Evolutionary conservation across 169 alveolate species (phyloP).

Genomic region (Plasmodium vivax): DNA sequence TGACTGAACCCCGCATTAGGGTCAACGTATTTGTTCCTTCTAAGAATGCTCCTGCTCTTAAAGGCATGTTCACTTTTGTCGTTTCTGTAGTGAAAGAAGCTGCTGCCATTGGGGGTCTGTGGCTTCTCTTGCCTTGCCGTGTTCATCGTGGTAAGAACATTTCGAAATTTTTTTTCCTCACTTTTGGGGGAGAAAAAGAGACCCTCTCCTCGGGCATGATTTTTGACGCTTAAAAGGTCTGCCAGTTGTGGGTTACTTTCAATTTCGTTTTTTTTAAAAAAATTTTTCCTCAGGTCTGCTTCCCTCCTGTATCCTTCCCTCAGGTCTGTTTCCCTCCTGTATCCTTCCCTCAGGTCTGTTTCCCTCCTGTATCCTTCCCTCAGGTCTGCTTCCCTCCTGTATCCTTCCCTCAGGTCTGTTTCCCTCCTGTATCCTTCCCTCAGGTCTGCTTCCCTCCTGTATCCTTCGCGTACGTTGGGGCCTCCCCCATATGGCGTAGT

Average conservation of each 20-base stretch:
- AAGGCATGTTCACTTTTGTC: neutral
- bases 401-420: neutral
- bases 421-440: neutral
- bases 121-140: neutral
- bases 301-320: neutral
- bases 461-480: neutral
- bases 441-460: neutral
- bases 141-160: neutral
- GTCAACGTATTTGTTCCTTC: neutral
- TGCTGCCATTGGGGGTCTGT: neutral
- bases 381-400: neutral
- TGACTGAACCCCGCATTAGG: neutral
- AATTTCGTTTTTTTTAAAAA: neutral
- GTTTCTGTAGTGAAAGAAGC: neutral
- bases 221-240: neutral
- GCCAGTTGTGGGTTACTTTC: neutral
- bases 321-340: too few species aligned
- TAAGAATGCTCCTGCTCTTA: constrained; percentile 5
- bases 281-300: neutral
- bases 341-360: too few species aligned
- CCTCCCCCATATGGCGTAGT: neutral
- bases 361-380: too few species aligned
- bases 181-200: neutral
- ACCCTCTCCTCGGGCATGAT: neutral
- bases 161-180: neutral